Evolutionary conservation across 805 yeast species (phyloP).

Genomic region (Blastobotrys americana): DNA sequence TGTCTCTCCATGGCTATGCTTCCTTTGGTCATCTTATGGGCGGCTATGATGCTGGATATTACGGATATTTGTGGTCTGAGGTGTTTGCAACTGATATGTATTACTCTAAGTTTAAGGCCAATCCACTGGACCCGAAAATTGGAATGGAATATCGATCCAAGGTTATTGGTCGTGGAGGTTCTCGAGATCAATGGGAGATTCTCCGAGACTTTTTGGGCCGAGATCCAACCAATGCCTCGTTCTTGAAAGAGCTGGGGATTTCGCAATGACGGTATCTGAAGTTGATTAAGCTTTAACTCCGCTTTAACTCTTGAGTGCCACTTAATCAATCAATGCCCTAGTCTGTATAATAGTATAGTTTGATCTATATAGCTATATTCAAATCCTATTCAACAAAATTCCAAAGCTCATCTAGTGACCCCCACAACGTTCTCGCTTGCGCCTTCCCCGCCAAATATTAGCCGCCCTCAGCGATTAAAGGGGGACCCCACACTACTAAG

Average conservation of each 20-base stretch:
- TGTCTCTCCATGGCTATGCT: constrained; percentile 57
- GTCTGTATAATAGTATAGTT: no score
- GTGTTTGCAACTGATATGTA: constrained; percentile 82
- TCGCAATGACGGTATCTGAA: no score
- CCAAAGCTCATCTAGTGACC: no score
- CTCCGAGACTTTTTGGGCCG: constrained; percentile 66
- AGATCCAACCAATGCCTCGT: constrained; percentile 66
- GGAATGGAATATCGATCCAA: constrained; percentile 67
- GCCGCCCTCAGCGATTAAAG: no score
- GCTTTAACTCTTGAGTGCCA: no score
- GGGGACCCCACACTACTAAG: no score
- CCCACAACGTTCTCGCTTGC: no score
- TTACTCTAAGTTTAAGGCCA: constrained; percentile 56
- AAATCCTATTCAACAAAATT: no score
- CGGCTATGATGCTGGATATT: constrained; percentile 81
- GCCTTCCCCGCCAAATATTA: no score
- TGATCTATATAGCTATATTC: no score
- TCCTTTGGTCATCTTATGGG: constrained; percentile 76
- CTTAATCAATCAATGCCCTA: no score
- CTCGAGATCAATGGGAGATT: constrained; percentile 59
- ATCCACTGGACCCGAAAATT: constrained; percentile 55
- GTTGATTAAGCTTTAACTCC: no score
- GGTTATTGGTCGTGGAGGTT: constrained; percentile 65
- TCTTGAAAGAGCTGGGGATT: constrained; percentile 46
- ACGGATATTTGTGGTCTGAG: constrained; percentile 80